Evolutionary conservation across 78 protist genomes (phyloP).

Genomic region (Dictyostelium intermedium): DNA sequence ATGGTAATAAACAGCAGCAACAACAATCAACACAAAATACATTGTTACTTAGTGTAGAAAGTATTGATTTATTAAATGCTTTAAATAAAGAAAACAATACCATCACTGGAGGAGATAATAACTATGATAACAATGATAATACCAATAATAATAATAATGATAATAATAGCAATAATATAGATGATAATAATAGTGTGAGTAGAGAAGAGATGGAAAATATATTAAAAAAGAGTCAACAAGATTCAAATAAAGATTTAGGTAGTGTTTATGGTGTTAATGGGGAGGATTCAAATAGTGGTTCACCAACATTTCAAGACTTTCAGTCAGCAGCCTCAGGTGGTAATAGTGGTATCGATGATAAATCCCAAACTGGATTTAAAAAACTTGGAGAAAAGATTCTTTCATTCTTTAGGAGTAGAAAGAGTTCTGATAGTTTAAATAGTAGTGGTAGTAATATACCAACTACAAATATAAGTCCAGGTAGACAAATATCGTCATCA

Average conservation of each 20-base stretch:
- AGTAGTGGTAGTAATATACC: neutral
- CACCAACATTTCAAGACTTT: neutral
- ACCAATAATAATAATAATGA: neutral
- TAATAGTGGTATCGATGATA: neutral
- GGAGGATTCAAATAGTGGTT: conserved; percentile 2
- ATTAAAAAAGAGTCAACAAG: neutral
- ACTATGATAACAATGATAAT: neutral
- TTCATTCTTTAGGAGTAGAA: conserved; percentile 19
- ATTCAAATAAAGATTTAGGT: neutral
- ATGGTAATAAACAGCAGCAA: neutral
- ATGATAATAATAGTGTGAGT: conserved; percentile 8
- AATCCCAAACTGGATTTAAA: neutral
- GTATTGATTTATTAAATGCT: neutral
- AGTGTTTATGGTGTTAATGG: neutral
- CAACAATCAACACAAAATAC: neutral
- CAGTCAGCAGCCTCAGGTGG: neutral
- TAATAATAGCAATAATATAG: neutral
- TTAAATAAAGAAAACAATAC: neutral
- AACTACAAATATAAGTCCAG: neutral
- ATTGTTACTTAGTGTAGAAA: neutral
- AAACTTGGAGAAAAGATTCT: conserved; percentile 4
- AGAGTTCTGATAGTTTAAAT: neutral
- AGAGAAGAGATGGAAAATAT: neutral
- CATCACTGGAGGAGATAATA: neutral
- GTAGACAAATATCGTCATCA: too few relatives aligned